Base-by-base conservation (phyloP, 2,329 filamentous ascomycete species). In the Monosporascus sp. region DNA sequence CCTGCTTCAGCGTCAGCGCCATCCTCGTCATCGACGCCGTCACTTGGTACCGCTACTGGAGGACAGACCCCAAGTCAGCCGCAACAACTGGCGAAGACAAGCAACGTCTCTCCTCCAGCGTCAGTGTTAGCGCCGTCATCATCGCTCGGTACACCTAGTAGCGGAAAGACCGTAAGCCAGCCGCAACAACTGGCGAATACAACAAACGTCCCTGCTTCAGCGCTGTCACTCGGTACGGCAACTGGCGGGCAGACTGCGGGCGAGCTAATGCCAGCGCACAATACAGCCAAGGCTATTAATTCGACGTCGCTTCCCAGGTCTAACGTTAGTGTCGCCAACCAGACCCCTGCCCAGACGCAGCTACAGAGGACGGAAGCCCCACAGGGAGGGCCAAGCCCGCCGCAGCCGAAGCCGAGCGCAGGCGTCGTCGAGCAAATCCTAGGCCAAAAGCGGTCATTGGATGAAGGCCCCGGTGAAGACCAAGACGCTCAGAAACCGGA, bases 341-440 rank as follows among this genome's bases (percentile, higher is more conserved):
- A 50, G 17, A 39, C 45, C 14, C 22, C 41, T 17, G 24, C 39
- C 11, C 49, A 51, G 22, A 51, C 37, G 49, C 49, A 51, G 39
- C 25, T n/a, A 9, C 38, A 43, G 20, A 6, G n/a, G 20, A 18
- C 20, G 5, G 39, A 43, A 35, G 27, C 41, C 17, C 67, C 63
- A 5, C 43, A 46, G 24, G 9, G 43, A 46, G 43, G 43, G 14
- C 43, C 43, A 9, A 46, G 43, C 22, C 43, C 43, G 43, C 43
- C 43, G 22, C 43, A 46, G 14, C 43, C 43, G 14, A 46, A 46
- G 43, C 43, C 43, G 43, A 66, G 63, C 35, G 63, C 63, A n/a
- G 63, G 63, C 4, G 63, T 62, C 5, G 49, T 66, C 15, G 62
- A 65, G 39, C 62, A 65, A 48, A 66, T 66, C 24, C 53, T 57